Percentiles rank a stretch among this genome's conserved stretches.
phyloP scores from a whole-genome alignment of 805 yeast genomes.

The Komagataella pastoris region DNA sequence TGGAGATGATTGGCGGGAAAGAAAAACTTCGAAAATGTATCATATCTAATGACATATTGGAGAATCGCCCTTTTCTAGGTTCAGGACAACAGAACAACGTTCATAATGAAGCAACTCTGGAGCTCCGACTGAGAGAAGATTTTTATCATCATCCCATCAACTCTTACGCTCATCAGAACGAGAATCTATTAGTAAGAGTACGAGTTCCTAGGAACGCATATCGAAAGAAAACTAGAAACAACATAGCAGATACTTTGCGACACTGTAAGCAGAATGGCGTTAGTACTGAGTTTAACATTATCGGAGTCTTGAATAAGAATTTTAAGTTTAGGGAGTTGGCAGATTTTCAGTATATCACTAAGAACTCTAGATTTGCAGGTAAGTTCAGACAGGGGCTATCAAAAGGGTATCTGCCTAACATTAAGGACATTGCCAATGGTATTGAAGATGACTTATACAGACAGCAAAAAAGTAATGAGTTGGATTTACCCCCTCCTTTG shows the following conservation, averaged over 20 bases:
- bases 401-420: conserved; percentile 25
- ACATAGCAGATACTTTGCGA: conserved; percentile 28
- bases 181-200: neutral
- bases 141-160: neutral
- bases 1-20: conserved; percentile 58
- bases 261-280: conserved; percentile 18
- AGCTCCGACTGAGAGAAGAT: neutral
- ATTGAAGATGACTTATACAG: conserved; percentile 4
- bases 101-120: neutral
- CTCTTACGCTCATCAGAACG: neutral
- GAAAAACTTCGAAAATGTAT: conserved; percentile 26
- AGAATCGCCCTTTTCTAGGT: neutral
- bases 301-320: conserved; percentile 53
- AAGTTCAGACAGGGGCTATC: conserved; percentile 26
- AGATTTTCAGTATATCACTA: conserved; percentile 69
- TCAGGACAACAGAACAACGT: neutral
- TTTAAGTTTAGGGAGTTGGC: conserved; percentile 75
- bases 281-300: conserved; percentile 37
- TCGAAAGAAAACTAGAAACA: conserved; percentile 24
- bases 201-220: conserved; percentile 7
- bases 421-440: conserved; percentile 23
- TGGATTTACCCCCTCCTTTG: conserved; percentile 78
- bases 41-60: conserved; percentile 8
- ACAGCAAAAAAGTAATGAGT: conserved; percentile 19
- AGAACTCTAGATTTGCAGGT: conserved; percentile 35